Percentiles rank a stretch among this genome's conserved stretches.
These are phyloP conservation scores for Phytophthora sp. DNA, from an alignment of 352 stramenopile genomes.

Conservation along the genomic window DNA sequence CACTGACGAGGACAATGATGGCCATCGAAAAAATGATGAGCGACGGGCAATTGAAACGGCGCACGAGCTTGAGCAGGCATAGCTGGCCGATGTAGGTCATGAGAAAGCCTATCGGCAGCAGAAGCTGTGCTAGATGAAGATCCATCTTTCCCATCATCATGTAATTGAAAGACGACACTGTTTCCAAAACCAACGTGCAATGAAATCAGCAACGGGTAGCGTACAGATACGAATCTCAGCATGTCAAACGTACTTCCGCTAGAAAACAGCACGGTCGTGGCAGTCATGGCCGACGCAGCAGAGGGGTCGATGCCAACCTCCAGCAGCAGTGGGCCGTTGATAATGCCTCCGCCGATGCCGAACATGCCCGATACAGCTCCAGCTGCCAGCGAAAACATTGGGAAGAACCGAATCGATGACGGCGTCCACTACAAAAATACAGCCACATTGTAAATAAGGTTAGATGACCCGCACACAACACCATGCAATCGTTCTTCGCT, in stretches of 20 bases:
- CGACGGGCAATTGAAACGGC: conserved; percentile 66
- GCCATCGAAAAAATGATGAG: conserved; percentile 79
- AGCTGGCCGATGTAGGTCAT: conserved; percentile 65
- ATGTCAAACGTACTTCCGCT: conserved; percentile 52
- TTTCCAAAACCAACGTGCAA: not conserved
- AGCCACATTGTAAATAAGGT: too few relatives aligned
- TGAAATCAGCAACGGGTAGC: not conserved
- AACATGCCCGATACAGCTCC: conserved; percentile 95
- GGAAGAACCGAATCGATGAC: conserved; percentile 86
- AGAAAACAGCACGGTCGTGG: conserved; percentile 75
- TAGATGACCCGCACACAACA: too few relatives aligned
- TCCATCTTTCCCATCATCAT: conserved; percentile 54
- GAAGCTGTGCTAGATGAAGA: conserved; percentile 46
- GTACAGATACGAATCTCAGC: not conserved
- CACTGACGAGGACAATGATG: conserved; percentile 66
- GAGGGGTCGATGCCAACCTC: conserved; percentile 90
- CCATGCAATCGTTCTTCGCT: too few relatives aligned
- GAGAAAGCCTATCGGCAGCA: conserved; percentile 70
- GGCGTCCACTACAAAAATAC: conserved; percentile 48
- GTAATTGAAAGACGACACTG: conserved; percentile 76
- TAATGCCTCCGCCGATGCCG: conserved; percentile 95
- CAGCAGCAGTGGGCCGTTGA: conserved; percentile 95
- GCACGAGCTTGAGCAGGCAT: conserved; percentile 54
- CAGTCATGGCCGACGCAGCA: conserved; percentile 90
- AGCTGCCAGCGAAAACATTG: conserved; percentile 87